These are phyloP conservation scores for Venturia effusa DNA, from an alignment of 2,329 filamentous ascomycete species.

Conservation along the genomic window DNA sequence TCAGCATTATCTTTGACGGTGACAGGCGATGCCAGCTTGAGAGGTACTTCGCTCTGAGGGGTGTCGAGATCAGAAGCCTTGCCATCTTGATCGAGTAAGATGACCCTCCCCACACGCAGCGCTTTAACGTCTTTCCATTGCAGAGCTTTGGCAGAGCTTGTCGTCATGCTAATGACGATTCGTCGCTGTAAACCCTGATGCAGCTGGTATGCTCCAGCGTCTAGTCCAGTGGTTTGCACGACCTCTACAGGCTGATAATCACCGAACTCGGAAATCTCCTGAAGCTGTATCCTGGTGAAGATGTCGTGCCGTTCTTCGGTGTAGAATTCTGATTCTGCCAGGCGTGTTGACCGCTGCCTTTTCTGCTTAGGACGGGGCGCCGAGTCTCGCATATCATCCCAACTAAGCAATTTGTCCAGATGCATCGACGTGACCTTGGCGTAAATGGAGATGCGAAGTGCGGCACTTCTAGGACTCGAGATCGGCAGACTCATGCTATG, in stretches of 20 bases:
- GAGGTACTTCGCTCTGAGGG: slow-evolving; percentile 59
- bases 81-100: slow-evolving; percentile 72
- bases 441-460: slow-evolving; percentile 79
- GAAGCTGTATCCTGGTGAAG: slow-evolving; percentile 75
- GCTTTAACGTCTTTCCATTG: slow-evolving; percentile 78
- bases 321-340: slow-evolving; percentile 87
- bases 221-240: slow-evolving; percentile 70
- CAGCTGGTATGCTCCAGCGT: slow-evolving; percentile 85
- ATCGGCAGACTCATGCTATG: slow-evolving; percentile 94
- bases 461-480: slow-evolving; percentile 61
- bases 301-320: slow-evolving; percentile 91
- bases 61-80: slow-evolving; percentile 72
- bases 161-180: slow-evolving; percentile 77
- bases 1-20: slow-evolving; percentile 77
- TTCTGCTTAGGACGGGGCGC: slow-evolving; percentile 45
- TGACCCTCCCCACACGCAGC: slow-evolving; percentile 69
- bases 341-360: slow-evolving; percentile 51
- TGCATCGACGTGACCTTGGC: slow-evolving; percentile 88
- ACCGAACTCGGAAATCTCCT: slow-evolving; percentile 84
- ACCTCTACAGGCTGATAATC: slow-evolving; percentile 91
- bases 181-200: slow-evolving; percentile 90
- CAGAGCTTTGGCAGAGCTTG: slow-evolving; percentile 77
- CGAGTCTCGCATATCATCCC: slow-evolving; percentile 93
- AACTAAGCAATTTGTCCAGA: slow-evolving; percentile 91
- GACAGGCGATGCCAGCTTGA: slow-evolving; percentile 70